phyloP scores from a whole-genome alignment of 2,329 filamentous ascomycete species.

The Alternaria brassicae region DNA sequence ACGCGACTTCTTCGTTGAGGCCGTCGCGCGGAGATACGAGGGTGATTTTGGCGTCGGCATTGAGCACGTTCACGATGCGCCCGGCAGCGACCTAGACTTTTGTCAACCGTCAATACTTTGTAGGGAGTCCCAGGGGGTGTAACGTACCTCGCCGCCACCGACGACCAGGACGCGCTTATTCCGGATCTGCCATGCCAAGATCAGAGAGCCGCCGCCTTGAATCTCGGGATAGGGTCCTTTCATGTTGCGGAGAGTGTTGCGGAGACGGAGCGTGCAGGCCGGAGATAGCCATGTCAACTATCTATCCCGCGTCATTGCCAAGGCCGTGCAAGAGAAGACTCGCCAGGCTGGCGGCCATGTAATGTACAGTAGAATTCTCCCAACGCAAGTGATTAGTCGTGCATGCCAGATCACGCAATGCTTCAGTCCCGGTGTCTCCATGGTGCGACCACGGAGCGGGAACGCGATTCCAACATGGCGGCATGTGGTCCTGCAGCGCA shows the following conservation, averaged over 20 bases:
- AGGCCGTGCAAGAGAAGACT: slow-evolving; percentile 8
- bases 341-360: background rate
- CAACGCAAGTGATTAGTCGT: background rate
- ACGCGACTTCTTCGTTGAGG: slow-evolving; percentile 86
- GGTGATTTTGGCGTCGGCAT: slow-evolving; percentile 89
- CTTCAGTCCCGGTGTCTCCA: background rate
- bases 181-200: slow-evolving; percentile 94
- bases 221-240: slow-evolving; percentile 73
- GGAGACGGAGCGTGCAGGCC: slow-evolving; percentile 27
- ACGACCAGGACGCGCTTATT: slow-evolving; percentile 90
- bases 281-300: slow-evolving; percentile 30
- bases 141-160: slow-evolving; percentile 87
- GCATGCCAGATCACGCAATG: background rate
- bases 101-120: slow-evolving; percentile 45
- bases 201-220: slow-evolving; percentile 89
- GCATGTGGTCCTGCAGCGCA: slow-evolving; percentile 18
- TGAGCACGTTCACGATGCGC: slow-evolving; percentile 90
- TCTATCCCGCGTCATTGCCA: slow-evolving; percentile 24
- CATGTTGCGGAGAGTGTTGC: slow-evolving; percentile 49
- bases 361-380: background rate
- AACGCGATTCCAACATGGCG: slow-evolving; percentile 12
- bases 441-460: background rate
- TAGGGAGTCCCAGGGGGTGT: background rate
- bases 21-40: slow-evolving; percentile 81
- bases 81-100: slow-evolving; percentile 83